phyloP scores from a whole-genome alignment of 768 basidiomycete species.

The Phanerochaete carnosa region DNA sequence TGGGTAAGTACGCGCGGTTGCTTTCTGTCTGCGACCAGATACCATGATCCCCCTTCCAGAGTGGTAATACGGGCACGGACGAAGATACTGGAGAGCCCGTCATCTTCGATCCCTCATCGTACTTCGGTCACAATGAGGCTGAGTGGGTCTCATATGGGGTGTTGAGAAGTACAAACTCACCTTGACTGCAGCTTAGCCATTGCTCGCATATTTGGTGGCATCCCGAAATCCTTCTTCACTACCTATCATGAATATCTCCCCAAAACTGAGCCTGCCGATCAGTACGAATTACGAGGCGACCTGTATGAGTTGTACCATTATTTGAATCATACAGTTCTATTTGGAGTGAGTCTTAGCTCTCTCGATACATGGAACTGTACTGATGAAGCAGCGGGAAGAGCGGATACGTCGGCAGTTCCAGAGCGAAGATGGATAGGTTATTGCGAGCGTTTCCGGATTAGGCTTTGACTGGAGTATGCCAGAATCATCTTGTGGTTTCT shows the following conservation, averaged over 20 bases:
- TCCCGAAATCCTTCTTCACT: constrained; percentile 58
- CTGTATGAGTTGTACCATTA: constrained; percentile 84
- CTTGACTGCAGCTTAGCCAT: constrained; percentile 58
- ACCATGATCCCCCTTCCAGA: constrained; percentile 36
- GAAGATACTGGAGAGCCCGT: constrained; percentile 50
- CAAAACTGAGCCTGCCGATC: constrained; percentile 59
- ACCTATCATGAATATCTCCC: constrained; percentile 62
- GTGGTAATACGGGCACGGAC: constrained; percentile 70
- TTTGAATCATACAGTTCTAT: constrained; percentile 76
- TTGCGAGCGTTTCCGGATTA: constrained; percentile 34
- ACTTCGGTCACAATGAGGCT: constrained; percentile 78
- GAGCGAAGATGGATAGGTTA: constrained; percentile 40
- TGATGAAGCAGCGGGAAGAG: constrained; percentile 25
- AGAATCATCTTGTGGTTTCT: neutral
- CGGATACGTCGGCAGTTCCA: constrained; percentile 52
- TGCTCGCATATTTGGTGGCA: constrained; percentile 77
- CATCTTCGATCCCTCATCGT: constrained; percentile 77
- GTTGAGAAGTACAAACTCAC: neutral
- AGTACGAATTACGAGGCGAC: constrained; percentile 61
- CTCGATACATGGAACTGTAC: neutral
- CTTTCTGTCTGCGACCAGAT: neutral
- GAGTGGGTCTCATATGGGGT: constrained; percentile 48
- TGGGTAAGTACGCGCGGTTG: constrained; percentile 50
- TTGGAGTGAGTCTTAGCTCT: constrained; percentile 52
- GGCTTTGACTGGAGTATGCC: neutral